phyloP scores from a whole-genome alignment of 805 yeast genomes.

The Tetrapisispora arboricola region DNA sequence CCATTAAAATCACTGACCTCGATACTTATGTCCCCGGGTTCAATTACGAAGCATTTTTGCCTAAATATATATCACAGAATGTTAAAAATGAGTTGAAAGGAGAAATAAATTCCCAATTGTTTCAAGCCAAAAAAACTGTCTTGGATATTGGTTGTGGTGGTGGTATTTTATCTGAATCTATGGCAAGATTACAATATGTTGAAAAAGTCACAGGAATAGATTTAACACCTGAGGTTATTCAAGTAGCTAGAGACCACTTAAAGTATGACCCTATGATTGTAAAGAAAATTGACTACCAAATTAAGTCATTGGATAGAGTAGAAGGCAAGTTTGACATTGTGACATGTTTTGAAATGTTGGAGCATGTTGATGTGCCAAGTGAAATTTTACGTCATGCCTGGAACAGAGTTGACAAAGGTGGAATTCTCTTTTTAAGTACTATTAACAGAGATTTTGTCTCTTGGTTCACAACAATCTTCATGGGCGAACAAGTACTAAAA shows the following conservation, averaged over 20 bases:
- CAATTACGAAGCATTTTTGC: conserved; percentile 50
- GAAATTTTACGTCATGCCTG: conserved; percentile 62
- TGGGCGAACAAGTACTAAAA: conserved; percentile 71
- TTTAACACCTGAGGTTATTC: conserved; percentile 69
- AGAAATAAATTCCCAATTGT: conserved; percentile 25
- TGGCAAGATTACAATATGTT: conserved; percentile 66
- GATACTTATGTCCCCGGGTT: conserved; percentile 71
- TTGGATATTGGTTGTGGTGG: conserved; percentile 98
- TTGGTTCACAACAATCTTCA: conserved; percentile 85
- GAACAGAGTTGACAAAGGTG: conserved; percentile 52
- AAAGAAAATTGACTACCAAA: conserved; percentile 47
- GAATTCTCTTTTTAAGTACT: conserved; percentile 79
- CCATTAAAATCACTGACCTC: conserved; percentile 18
- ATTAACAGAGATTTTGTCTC: conserved; percentile 81
- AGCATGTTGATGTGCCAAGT: conserved; percentile 84
- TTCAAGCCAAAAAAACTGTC: conserved; percentile 35
- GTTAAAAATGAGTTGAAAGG: conserved; percentile 46
- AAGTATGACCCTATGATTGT: conserved; percentile 52
- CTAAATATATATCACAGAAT: conserved; percentile 39
- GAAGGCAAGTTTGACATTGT: conserved; percentile 57
- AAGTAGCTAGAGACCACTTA: conserved; percentile 67
- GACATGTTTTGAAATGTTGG: conserved; percentile 89
- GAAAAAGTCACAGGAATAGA: conserved; percentile 71
- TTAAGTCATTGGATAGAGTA: conserved; percentile 51
- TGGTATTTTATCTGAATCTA: conserved; percentile 80